Percentiles rank a stretch among this genome's conserved stretches.
These are phyloP conservation scores for Neoscytalidium dimidiatum DNA, from an alignment of 2,329 filamentous ascomycete species.

Conservation along the genomic window DNA sequence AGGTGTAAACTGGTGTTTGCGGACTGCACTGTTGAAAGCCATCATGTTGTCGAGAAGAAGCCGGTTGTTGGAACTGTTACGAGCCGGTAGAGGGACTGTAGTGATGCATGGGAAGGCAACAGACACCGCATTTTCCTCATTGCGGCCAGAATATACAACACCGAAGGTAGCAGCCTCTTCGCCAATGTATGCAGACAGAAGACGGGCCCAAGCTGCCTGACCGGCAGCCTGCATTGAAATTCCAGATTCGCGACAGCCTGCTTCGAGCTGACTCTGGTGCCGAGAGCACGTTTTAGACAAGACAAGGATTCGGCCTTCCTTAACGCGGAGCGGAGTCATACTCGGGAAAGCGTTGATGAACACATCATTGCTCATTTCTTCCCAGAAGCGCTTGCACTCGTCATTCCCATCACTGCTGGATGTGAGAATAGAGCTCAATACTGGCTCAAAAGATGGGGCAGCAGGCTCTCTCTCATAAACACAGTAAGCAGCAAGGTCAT, in stretches of 20 bases:
- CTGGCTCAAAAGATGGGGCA: slow-evolving; percentile 41
- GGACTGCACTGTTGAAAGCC: slow-evolving; percentile 62
- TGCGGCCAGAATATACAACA: slow-evolving; percentile 75
- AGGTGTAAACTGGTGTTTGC: slow-evolving; percentile 71
- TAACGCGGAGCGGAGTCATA: slow-evolving; percentile 63
- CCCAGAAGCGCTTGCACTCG: slow-evolving; percentile 62
- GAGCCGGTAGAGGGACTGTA: slow-evolving; percentile 73
- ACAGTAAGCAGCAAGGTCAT: slow-evolving; percentile 54
- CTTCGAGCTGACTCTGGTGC: slow-evolving; percentile 53
- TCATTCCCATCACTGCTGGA: slow-evolving; percentile 34
- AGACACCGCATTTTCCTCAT: slow-evolving; percentile 57
- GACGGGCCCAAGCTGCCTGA: slow-evolving; percentile 74
- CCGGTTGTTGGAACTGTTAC: slow-evolving; percentile 55
- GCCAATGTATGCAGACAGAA: slow-evolving; percentile 76
- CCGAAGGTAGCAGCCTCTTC: slow-evolving; percentile 77
- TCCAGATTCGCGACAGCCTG: slow-evolving; percentile 57
- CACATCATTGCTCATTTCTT: slow-evolving; percentile 51
- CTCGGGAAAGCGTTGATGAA: slow-evolving; percentile 74
- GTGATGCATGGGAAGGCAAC: slow-evolving; percentile 77
- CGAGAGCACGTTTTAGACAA: slow-evolving; percentile 41
- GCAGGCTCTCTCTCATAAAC: slow-evolving; percentile 22
- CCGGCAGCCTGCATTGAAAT: slow-evolving; percentile 75
- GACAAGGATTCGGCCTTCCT: slow-evolving; percentile 37
- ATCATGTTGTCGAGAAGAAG: slow-evolving; percentile 66
- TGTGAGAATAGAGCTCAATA: slow-evolving; percentile 49